Conservation (phyloP, 2,329 filamentous ascomycete genomes). For the Aspergillus melleus region DNA sequence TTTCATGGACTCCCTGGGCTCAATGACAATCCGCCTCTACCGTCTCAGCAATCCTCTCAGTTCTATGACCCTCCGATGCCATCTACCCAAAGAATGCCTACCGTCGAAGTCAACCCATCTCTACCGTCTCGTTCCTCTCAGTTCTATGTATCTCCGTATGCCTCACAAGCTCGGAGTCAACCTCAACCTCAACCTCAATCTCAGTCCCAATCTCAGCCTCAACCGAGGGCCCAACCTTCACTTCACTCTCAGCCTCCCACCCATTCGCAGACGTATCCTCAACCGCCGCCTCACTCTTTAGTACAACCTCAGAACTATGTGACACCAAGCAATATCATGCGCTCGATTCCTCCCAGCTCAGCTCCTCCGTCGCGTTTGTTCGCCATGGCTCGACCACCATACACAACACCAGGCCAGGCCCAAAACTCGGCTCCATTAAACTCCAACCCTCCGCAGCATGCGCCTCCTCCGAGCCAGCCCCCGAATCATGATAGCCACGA, state of each 20-base stretch:
- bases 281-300: neutral
- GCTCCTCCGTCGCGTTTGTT: neutral
- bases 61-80: neutral
- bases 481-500: constrained; percentile 1
- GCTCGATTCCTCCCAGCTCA: neutral
- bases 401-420: neutral
- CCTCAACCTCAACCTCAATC: neutral
- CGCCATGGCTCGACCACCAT: neutral
- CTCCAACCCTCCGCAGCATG: neutral
- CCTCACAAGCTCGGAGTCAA: no score
- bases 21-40: neutral
- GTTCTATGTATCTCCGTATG: neutral
- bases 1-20: constrained; percentile 1
- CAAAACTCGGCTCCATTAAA: neutral
- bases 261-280: neutral
- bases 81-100: constrained; percentile 1
- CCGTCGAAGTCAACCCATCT: neutral
- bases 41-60: neutral
- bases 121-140: neutral
- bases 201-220: neutral
- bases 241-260: neutral
- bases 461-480: neutral
- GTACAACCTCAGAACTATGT: neutral
- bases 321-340: neutral
- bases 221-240: neutral